A percentile compares a stretch with the other conserved stretches of the same genome.
Conservation (phyloP, 805 yeast species). For the Myxozyma melibiosi region DNA sequence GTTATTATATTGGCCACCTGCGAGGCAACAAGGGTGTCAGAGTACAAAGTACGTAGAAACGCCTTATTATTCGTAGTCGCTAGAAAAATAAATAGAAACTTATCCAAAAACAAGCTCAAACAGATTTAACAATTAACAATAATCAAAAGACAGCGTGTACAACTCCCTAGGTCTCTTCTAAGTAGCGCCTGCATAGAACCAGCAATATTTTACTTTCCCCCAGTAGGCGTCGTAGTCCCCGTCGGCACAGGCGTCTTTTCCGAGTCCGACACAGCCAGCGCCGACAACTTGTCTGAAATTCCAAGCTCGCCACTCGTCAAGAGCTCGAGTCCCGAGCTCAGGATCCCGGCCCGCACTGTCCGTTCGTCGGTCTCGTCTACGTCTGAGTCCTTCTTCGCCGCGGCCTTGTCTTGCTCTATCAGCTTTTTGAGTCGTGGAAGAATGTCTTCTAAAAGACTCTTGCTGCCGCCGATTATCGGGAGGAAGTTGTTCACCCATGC, state of each 20-base stretch:
- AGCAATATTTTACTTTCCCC: background rate
- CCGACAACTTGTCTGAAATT: background rate
- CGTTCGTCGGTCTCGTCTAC: constrained; percentile 28
- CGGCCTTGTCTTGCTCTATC: constrained; percentile 5
- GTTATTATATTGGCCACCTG: no score
- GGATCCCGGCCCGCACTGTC: constrained; percentile 19
- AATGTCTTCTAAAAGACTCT: constrained; percentile 7
- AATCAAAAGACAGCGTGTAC: no score
- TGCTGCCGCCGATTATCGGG: constrained; percentile 17
- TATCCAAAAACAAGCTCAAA: no score
- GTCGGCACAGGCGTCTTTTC: constrained; percentile 8
- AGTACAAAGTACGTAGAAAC: no score
- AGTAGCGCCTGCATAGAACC: no score
- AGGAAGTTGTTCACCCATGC: constrained; percentile 33
- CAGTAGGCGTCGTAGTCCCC: constrained; percentile 1
- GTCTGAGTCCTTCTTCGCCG: constrained; percentile 9
- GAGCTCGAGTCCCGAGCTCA: constrained; percentile 11
- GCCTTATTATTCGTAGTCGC: no score
- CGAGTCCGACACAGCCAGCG: background rate
- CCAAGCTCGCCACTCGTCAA: background rate
- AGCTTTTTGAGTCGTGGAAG: constrained; percentile 8
- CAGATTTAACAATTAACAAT: no score
- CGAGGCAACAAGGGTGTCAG: no score
- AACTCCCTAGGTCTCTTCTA: no score
- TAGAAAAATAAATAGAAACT: no score